Percentiles rank a stretch among this genome's conserved stretches.
Conservation (phyloP, 345 rosid species). For the Raphanus raphanistrum region DNA sequence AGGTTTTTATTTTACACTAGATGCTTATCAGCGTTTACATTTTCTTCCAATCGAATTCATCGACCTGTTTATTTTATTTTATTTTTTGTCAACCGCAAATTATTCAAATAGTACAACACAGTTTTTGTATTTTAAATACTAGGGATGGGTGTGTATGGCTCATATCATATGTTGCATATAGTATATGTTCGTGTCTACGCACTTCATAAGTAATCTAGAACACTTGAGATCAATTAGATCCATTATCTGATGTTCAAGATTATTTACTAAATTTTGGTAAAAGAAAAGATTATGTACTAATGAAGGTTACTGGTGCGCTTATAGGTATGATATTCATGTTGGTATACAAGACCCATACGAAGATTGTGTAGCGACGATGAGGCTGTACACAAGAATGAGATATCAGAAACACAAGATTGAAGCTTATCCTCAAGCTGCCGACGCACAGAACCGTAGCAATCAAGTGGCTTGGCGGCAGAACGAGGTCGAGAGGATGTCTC, state of each 20-base stretch:
- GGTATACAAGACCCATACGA: constrained; percentile 83
- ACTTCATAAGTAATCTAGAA: not conserved
- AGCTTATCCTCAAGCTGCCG: constrained; percentile 64
- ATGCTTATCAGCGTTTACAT: not conserved
- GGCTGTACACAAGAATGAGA: constrained; percentile 88
- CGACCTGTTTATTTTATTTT: not conserved
- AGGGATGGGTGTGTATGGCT: not conserved
- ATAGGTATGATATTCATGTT: constrained; percentile 73
- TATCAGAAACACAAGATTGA: constrained; percentile 60
- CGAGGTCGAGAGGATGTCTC: constrained; percentile 82
- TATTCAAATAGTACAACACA: not conserved
- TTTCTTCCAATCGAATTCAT: not conserved
- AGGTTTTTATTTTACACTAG: not conserved
- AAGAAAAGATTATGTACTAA: not conserved
- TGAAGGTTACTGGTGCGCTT: not conserved
- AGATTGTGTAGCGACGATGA: constrained; percentile 86
- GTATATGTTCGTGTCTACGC: not conserved
- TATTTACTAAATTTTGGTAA: not conserved
- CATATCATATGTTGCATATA: not conserved
- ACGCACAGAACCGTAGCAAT: constrained; percentile 74
- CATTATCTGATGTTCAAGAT: not conserved
- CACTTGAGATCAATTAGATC: not conserved
- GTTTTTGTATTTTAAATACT: not conserved
- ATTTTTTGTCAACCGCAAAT: not conserved
- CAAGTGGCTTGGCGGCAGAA: constrained; percentile 74